Base-by-base conservation (phyloP, 2,329 filamentous ascomycete genomes). In the Diaporthe sp. region DNA sequence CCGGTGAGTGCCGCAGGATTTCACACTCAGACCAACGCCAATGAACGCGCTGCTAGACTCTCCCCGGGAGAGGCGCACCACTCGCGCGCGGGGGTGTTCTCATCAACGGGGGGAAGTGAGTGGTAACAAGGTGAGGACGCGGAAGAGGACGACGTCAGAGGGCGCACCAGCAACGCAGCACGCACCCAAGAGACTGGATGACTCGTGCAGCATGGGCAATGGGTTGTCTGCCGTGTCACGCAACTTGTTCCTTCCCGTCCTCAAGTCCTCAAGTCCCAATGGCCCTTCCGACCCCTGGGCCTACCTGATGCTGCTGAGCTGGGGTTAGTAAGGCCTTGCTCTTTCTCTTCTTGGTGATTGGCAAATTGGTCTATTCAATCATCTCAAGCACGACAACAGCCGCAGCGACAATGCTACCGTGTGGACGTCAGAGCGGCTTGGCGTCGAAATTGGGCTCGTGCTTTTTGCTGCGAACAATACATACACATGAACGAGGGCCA, bases 121-220 rank as follows among this genome's bases (percentile, higher is more conserved):
- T 30, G n/a, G 38, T 17, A 40, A 22, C 4, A 10, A n/a, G 25
- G 25, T 17, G 22, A 50, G 60, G 25, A 4, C 15, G 45, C 42
- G 22, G 61, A 10, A 35, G 9, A 35, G 28, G 9, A 35, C 61
- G 45, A 67, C 61, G 61, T 67, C 61, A 67, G 61, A 67, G 42
- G 28, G 12, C 2, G 22, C 42, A 50, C 60, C n/a, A 42, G 25
- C 60, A 47, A 47, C 28, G 25, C 60, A 66, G 60, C 60, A 66
- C 42, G 58, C 38, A 67, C 61, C 61, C 61, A 67, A 25, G 61
- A 25, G 30, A n/a, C 42, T 52, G 61, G 61, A 67, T 67, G 61
- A 67, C 61, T 67, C 61, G 61, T 67, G 61, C 61, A 30, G 58
- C 58, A 30, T 40, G 58, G 58, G 40, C 60, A n/a, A 35, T 15